Percentiles rank a stretch among this genome's conserved stretches.
These are phyloP conservation scores for Aspergillus quadricinctus DNA, from an alignment of 2,329 filamentous ascomycete species.

Conservation along the genomic window DNA sequence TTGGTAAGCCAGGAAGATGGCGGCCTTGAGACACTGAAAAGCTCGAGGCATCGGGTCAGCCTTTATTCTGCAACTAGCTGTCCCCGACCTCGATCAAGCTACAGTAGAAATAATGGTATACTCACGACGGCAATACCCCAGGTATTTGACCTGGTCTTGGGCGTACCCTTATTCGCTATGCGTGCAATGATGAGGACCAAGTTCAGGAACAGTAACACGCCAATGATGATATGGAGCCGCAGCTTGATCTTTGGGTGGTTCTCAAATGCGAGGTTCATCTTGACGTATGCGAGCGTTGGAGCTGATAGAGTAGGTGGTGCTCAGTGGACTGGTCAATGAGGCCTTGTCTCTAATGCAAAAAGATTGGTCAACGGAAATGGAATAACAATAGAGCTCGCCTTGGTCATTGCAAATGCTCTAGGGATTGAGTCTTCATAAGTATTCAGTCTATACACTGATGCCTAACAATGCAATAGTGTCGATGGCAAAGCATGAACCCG, in stretches of 20 bases:
- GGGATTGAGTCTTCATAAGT: background rate
- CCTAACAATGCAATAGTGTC: background rate
- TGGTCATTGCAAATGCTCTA: background rate
- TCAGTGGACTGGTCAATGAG: too few relatives aligned
- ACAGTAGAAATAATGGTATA: background rate
- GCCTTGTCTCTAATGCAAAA: background rate
- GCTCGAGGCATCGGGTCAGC: background rate
- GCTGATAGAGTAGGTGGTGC: background rate
- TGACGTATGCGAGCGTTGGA: background rate
- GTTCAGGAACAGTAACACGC: conserved; percentile 3
- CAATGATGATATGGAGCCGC: conserved; percentile 12
- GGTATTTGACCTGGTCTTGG: conserved; percentile 11
- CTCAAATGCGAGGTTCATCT: background rate
- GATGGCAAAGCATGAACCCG: background rate
- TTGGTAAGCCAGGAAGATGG: conserved; percentile 21
- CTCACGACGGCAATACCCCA: conserved; percentile 19
- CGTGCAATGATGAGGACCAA: conserved; percentile 20
- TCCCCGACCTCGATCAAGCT: background rate
- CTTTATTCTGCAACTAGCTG: background rate
- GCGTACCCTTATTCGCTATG: conserved; percentile 15
- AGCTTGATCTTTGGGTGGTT: conserved; percentile 7
- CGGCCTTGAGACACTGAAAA: conserved; percentile 18
- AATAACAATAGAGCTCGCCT: background rate
- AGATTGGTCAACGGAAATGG: background rate
- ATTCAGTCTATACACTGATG: background rate